phyloP scores from a whole-genome alignment of 75 land plant genomes.

The Pinus tabuliformis region DNA sequence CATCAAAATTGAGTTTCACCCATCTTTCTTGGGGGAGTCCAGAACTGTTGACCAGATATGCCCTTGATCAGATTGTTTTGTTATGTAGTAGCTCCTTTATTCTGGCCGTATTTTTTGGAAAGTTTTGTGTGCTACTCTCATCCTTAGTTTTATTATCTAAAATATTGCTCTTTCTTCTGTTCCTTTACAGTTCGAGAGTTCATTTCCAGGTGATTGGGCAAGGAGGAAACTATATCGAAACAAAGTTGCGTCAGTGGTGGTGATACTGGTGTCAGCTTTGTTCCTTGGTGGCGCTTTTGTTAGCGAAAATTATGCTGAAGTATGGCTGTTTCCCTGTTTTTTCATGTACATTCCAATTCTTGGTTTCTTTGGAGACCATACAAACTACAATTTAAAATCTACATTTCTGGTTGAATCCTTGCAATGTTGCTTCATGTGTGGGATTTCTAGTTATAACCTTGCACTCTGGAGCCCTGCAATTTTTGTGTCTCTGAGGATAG shows the following conservation, averaged over 20 bases:
- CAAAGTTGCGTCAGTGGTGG: constrained; percentile 17
- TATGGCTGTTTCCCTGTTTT: constrained; percentile 11
- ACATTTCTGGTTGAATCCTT: not conserved
- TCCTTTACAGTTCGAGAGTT: not conserved
- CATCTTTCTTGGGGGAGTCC: not conserved
- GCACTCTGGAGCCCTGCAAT: not conserved
- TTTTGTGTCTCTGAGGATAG: too few species aligned
- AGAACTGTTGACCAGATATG: not conserved
- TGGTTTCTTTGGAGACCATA: not conserved
- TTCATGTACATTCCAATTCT: not conserved
- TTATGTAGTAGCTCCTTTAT: not conserved
- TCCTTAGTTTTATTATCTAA: not conserved
- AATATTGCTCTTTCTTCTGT: not conserved
- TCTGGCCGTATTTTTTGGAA: not conserved
- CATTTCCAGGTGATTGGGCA: not conserved
- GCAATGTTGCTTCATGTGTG: not conserved
- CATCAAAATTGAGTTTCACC: too few species aligned
- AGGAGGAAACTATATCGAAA: constrained; percentile 18
- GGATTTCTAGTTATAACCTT: not conserved
- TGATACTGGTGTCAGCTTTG: constrained; percentile 21
- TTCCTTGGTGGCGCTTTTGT: constrained; percentile 27
- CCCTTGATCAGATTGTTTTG: not conserved
- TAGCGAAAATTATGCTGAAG: constrained; percentile 28
- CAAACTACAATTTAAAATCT: not conserved
- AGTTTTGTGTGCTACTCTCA: not conserved